A percentile compares a stretch with the other conserved stretches of the same genome.
Conservation (phyloP, 345 rosid genomes). For the Eucalyptus victrix region DNA sequence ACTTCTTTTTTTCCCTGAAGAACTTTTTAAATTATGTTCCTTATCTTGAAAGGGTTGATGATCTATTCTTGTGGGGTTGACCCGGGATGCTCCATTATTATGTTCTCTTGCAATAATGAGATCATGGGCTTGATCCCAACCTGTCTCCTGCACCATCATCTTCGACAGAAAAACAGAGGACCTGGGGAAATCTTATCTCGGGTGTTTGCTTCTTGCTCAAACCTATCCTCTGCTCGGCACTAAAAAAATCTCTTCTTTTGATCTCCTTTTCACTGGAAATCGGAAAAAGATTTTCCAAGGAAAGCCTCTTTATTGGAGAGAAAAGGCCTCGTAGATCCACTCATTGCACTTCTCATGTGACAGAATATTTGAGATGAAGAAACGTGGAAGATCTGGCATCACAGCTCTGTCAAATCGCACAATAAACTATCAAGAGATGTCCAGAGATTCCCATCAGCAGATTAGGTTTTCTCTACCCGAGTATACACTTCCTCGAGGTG, state of each 20-base stretch:
- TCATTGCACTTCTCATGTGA: neutral
- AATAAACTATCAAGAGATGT: neutral
- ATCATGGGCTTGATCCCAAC: neutral
- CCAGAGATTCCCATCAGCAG: neutral
- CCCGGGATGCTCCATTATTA: neutral
- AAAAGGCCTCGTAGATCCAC: neutral
- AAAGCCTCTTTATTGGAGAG: neutral
- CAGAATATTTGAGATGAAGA: neutral
- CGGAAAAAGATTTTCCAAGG: neutral
- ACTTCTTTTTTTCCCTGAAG: neutral
- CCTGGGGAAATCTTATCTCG: neutral
- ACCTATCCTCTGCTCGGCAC: neutral
- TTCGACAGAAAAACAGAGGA: neutral
- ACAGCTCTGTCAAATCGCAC: neutral
- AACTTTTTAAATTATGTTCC: neutral
- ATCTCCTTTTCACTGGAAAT: neutral
- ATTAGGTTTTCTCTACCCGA: neutral
- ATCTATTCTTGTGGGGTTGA: neutral
- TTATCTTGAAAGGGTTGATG: neutral
- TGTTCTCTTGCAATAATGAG: conserved; percentile 1
- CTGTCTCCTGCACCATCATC: neutral
- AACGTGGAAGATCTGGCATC: neutral
- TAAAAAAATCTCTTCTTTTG: neutral
- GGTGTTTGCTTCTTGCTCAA: neutral
- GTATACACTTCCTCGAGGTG: neutral